Base-by-base conservation (phyloP, 345 rosid species). In the Eutrema yunnanense region DNA sequence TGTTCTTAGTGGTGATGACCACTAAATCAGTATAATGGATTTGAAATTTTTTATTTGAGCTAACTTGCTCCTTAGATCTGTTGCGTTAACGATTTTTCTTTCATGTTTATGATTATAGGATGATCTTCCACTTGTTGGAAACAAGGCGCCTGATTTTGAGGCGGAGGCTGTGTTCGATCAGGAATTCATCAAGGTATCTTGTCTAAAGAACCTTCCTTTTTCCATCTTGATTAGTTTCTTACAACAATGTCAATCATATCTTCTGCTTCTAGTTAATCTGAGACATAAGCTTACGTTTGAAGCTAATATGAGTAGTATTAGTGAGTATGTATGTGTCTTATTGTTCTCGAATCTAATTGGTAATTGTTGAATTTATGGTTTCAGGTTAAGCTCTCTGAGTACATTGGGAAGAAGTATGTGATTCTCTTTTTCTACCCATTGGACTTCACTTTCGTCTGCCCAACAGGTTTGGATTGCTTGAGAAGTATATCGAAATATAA, bases 371-470 rank as follows among this genome's bases (percentile, higher is more conserved):
- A 9, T 33, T 55, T 48, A 6, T 55, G 55, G 47, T 80, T 84
- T 58, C 89, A 95, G 99, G 98, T 95, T 58, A 95, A 90, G 76
- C 92, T 95, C 26, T 92, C 98, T 2, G 96, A 95, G 8, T 92
- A 88, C 75, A 87, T 90, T 81, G 99, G 99, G 78, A 95, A 90
- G 92, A 95, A 95, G 72, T 95, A 92, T 74, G 99, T 95, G 73
- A 84, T 95, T 85, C 96, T 95, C 61, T 95, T 95, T 76, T 95
- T 95, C 87, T 95, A 95, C 80, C 99, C 96, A 9, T 76, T 95
- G 92, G 99, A 95, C 84, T 95, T 95, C 83, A 95, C 99, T 44
- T 95, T 92, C 79, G 98, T 95, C 60, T 95, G 99, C 54, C 99
- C 99, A 40, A 95, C 99, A 80, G 99, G 99, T 95, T 71, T 68